Evolutionary conservation across 345 rosid genomes (phyloP), one percentile per base, ranked within the genome.

Genomic region (Adansonia digitata): DNA sequence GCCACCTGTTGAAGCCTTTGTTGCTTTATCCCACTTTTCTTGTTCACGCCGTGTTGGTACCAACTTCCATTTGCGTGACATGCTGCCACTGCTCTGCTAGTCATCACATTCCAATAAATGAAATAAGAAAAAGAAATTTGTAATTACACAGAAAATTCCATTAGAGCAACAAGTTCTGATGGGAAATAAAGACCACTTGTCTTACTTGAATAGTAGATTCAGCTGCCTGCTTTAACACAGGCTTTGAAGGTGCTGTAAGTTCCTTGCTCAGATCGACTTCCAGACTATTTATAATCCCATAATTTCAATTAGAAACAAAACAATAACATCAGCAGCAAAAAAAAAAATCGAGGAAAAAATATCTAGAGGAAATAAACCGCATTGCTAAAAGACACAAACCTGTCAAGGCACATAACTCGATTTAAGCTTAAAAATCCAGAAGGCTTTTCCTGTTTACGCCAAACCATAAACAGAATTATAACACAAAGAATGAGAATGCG

Each of bases 1-100:
- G 77, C 98, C 95, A 57, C 90, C 90, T 57, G 92, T 91, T 72
- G 97, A 81, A 79, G 94, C 97, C 84, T 90, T 92, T n/a, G 86
- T 77, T 20, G 97, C 97, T 90, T 71, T 88, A 77, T 92, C 98
- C 98, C 98, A 94, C 81, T 92, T 94, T 20, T 88, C 92, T 79
- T 89, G 95, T 82, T 94, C 97, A 8, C 92, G 93, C 17, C 90
- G 91, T 11, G 97, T 92, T 42, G 98, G 97, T 17, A 77, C 92
- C 53, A 81, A 66, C 75, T 79, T 88, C 98, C 98, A 91, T 79
- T 79, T 92, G 6, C 69, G 81, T 2, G 82, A 64, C 42, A 52
- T 40, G 27, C 45, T 69, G 42, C 72, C 75, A 5, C 77, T 79
- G 12, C 64, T 85, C 91, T 88, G 82, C 11, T 62, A 55, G 73